Percentiles rank a stretch among this genome's conserved stretches.
Evolutionary conservation across 257 asterid genomes (phyloP).

Genomic region (Salvia rosmarinus): DNA sequence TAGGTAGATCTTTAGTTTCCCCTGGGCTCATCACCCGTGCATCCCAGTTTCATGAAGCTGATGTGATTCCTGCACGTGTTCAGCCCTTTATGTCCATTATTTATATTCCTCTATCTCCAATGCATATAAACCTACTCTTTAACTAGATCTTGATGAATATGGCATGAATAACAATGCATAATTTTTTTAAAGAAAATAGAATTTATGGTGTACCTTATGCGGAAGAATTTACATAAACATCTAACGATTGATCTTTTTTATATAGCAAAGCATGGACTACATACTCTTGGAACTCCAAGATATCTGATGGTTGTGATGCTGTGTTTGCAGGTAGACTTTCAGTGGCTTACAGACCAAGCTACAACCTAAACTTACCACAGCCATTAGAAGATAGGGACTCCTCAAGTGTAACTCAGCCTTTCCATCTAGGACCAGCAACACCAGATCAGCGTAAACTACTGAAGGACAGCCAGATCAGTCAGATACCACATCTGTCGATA

Average conservation of each 20-base stretch:
- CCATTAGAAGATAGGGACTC: conserved; percentile 42
- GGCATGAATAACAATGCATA: background rate
- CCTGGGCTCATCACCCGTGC: too few species aligned
- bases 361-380: conserved; percentile 43
- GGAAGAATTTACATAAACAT: background rate
- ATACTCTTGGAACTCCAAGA: conserved; percentile 4
- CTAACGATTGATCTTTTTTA: background rate
- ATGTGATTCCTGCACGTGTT: background rate
- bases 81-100: background rate
- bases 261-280: conserved; percentile 13
- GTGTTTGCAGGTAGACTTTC: conserved; percentile 52
- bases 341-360: conserved; percentile 38
- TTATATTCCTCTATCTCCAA: background rate
- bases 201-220: background rate
- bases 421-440: conserved; percentile 53
- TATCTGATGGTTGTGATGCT: conserved; percentile 27
- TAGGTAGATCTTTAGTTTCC: too few species aligned
- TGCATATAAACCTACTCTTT: background rate
- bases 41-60: too few species aligned
- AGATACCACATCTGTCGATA: conserved; percentile 30
- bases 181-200: background rate
- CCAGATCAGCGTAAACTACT: conserved; percentile 53
- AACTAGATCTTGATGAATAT: background rate
- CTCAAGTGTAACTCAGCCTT: conserved; percentile 39
- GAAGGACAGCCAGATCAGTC: conserved; percentile 37